Evolutionary conservation across 116 monocot genomes (phyloP), one percentile per base, ranked within the genome.

Genomic region (Dioscorea cayenensis): DNA sequence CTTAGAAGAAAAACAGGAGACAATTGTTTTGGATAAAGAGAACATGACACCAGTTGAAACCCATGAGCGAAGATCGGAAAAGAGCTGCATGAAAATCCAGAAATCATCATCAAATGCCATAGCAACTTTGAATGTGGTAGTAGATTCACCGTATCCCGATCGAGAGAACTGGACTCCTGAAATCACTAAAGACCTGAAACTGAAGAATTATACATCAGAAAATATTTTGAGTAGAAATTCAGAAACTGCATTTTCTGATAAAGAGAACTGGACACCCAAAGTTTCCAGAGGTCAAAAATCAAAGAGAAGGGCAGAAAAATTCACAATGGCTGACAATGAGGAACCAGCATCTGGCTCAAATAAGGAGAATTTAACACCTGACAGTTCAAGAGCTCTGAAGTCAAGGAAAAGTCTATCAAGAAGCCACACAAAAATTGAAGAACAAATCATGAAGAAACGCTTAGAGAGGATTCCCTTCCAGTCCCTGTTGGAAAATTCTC

Each of bases 401-500:
- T 62, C 55, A n/a, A 87, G 67, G 58, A 75, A 83, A 49, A 17
- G 29, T 21, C 10, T 72, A 21, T 77, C 72, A 11, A 22, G 51
- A n/a, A 77, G 70, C 51, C 51, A 25, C 29, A 55, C 48, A 20
- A 74, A 52, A 74, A 70, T 82, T 9, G 80, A 93, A 72, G 79
- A 35, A 25, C 74, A 64, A 36, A 83, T 85, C 7, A 52, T 28
- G 25, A 83, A 77, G 76, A 87, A 66, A 78, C 81, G 75, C 62
- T 64, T 28, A n/a, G 84, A 85, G 37, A 92, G 92, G 70, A 52
- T 82, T n/a, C 92, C 95, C 1, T 86, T 96, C 29, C 89, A 80
- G 78, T 22, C 77, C 69, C 75, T 92, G 11, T 48, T 85, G 14
- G 78, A 82, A 21, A 84, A 64, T 58, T 71, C 82, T 72, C 63